Conservation (phyloP, 805 yeast species). For the Cyberlindnera amylophila region DNA sequence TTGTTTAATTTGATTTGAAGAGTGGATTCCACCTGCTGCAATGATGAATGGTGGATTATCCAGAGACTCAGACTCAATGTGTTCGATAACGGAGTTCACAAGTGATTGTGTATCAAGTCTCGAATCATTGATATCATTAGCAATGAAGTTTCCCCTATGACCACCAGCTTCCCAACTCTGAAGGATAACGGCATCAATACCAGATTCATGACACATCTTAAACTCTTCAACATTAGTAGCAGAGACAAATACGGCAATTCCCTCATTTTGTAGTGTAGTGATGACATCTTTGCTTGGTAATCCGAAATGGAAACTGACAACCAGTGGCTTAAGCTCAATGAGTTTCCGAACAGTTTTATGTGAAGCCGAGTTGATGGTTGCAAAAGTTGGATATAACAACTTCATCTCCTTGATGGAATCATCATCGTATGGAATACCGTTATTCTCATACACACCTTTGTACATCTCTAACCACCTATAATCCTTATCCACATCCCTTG, state of each 20-base stretch:
- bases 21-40: conserved; percentile 53
- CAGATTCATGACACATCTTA: conserved; percentile 24
- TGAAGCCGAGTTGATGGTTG: conserved; percentile 4
- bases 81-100: conserved; percentile 21
- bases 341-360: conserved; percentile 18
- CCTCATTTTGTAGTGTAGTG: conserved; percentile 31
- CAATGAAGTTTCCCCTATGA: conserved; percentile 48
- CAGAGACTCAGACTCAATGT: conserved; percentile 9
- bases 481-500: conserved; percentile 14
- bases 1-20: conserved; percentile 28
- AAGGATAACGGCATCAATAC: conserved; percentile 45
- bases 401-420: not conserved
- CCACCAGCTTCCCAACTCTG: conserved; percentile 70
- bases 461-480: conserved; percentile 24
- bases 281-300: conserved; percentile 34
- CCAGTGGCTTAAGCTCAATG: conserved; percentile 33
- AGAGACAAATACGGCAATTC: conserved; percentile 41
- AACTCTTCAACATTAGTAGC: conserved; percentile 48
- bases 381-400: conserved; percentile 17
- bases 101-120: conserved; percentile 34
- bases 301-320: conserved; percentile 56
- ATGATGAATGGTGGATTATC: conserved; percentile 30
- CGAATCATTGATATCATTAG: conserved; percentile 31
- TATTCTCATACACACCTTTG: conserved; percentile 5
- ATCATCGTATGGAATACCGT: conserved; percentile 3